Percentiles rank a stretch among this genome's conserved stretches.
These are phyloP conservation scores for Colletotrichum noveboracense DNA, from an alignment of 2,329 filamentous ascomycete species.

Conservation along the genomic window DNA sequence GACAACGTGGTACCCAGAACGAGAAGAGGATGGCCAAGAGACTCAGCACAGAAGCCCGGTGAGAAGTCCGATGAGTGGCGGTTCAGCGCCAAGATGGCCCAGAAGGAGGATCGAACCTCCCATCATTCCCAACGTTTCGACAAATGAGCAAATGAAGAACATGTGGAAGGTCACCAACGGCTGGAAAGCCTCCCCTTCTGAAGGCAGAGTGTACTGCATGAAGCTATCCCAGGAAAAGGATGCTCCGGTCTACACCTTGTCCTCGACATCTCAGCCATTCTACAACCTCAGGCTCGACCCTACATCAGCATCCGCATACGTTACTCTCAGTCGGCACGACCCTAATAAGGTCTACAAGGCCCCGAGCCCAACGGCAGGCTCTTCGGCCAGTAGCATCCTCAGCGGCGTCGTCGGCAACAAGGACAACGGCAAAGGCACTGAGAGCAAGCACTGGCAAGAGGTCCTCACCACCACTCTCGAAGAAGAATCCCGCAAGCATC, in stretches of 20 bases:
- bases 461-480: conserved; percentile 64
- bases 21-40: conserved; percentile 27
- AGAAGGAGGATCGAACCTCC: conserved; percentile 42
- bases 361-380: conserved; percentile 34
- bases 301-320: conserved; percentile 66
- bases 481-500: conserved; percentile 55
- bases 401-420: conserved; percentile 34
- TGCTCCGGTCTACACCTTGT: conserved; percentile 70
- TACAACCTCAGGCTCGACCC: conserved; percentile 71
- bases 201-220: conserved; percentile 65
- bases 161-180: conserved; percentile 76
- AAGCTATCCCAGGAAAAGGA: conserved; percentile 61
- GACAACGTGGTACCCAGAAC: conserved; percentile 59
- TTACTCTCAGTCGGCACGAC: conserved; percentile 65
- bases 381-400: conserved; percentile 32
- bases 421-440: conserved; percentile 33
- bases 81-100: conserved; percentile 29
- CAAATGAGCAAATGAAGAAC: conserved; percentile 65
- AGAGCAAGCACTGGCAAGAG: conserved; percentile 60
- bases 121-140: conserved; percentile 53
- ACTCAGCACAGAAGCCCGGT: conserved; percentile 12
- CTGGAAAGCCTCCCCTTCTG: conserved; percentile 65
- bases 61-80: conserved; percentile 1
- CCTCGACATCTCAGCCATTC: conserved; percentile 66
- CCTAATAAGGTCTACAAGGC: conserved; percentile 62